A percentile compares a stretch with the other conserved stretches of the same genome.
These are phyloP conservation scores for Fusarium oxysporum DNA, from an alignment of 2,329 filamentous ascomycete genomes.

Conservation along the genomic window DNA sequence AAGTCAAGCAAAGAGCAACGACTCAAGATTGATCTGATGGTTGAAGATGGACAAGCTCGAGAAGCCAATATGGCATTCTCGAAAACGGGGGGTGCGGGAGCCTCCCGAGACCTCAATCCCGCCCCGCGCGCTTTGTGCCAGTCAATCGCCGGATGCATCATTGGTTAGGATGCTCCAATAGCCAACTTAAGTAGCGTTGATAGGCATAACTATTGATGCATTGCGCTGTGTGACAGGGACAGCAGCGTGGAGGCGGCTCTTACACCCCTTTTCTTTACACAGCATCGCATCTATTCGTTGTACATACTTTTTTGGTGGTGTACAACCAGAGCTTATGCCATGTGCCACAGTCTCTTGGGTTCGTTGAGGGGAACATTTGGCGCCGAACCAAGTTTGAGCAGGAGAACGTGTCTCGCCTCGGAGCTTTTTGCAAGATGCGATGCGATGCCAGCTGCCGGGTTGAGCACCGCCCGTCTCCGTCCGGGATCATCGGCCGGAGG, in stretches of 20 bases:
- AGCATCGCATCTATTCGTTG: constrained; percentile 12
- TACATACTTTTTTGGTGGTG: background rate
- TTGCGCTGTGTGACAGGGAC: constrained; percentile 13
- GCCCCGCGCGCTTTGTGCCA: constrained; percentile 38
- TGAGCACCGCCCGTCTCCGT: constrained; percentile 1
- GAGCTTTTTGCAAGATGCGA: constrained; percentile 19
- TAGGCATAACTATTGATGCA: constrained; percentile 18
- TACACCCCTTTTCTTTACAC: constrained; percentile 1
- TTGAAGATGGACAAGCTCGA: constrained; percentile 19
- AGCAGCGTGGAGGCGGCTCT: constrained; percentile 18
- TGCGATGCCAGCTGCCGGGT: constrained; percentile 2
- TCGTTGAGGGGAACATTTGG: constrained; percentile 17
- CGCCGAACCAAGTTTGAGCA: constrained; percentile 15
- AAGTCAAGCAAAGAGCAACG: background rate
- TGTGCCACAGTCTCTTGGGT: constrained; percentile 21
- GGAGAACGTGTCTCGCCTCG: constrained; percentile 30
- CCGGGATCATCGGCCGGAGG: constrained; percentile 6
- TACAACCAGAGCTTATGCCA: constrained; percentile 27
- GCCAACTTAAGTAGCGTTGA: constrained; percentile 10
- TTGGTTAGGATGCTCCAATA: constrained; percentile 21
- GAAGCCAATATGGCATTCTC: constrained; percentile 26
- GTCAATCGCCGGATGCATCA: constrained; percentile 25
- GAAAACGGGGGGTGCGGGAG: constrained; percentile 35
- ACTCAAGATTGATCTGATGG: background rate
- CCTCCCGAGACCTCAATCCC: constrained; percentile 38